Percentiles rank a stretch among this genome's conserved stretches.
phyloP scores from a whole-genome alignment of 2,329 filamentous ascomycete genomes.

The Eutypella sp. region DNA sequence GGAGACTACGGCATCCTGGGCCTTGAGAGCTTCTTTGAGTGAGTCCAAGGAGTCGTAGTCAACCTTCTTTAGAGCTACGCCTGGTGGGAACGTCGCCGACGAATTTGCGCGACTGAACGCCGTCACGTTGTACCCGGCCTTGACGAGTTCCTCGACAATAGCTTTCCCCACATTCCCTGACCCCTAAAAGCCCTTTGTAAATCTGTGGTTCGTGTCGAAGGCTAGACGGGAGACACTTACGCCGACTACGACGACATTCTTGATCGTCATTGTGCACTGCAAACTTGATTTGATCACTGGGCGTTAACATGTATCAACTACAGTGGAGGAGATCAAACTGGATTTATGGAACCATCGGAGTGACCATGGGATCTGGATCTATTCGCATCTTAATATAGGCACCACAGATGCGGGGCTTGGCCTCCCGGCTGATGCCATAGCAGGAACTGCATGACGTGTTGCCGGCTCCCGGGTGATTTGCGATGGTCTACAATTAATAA shows the following conservation, averaged over 20 bases:
- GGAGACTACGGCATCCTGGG: slow-evolving; percentile 51
- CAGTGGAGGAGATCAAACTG: too few relatives aligned
- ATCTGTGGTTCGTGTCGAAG: background rate
- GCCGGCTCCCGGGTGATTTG: background rate
- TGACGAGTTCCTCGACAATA: slow-evolving; percentile 22
- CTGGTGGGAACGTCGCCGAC: slow-evolving; percentile 25
- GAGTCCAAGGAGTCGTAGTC: slow-evolving; percentile 40
- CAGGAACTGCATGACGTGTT: too few relatives aligned
- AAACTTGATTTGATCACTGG: background rate
- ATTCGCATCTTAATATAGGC: too few relatives aligned
- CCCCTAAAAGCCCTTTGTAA: slow-evolving; percentile 13
- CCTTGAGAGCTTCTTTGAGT: slow-evolving; percentile 42
- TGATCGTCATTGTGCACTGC: slow-evolving; percentile 5
- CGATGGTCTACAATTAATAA: background rate
- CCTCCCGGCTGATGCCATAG: too few relatives aligned
- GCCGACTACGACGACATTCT: slow-evolving; percentile 14
- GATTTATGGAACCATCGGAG: too few relatives aligned
- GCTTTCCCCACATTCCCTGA: slow-evolving; percentile 27
- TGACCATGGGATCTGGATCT: too few relatives aligned
- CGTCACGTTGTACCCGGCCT: slow-evolving; percentile 41
- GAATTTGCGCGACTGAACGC: slow-evolving; percentile 45
- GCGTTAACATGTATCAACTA: too few relatives aligned
- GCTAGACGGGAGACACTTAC: slow-evolving; percentile 5
- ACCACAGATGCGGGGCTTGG: too few relatives aligned
- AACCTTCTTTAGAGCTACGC: slow-evolving; percentile 38